Percentiles rank a stretch among this genome's conserved stretches.
These are phyloP conservation scores for Penicillium sp. DNA, from an alignment of 2,329 filamentous ascomycete genomes.

Conservation along the genomic window DNA sequence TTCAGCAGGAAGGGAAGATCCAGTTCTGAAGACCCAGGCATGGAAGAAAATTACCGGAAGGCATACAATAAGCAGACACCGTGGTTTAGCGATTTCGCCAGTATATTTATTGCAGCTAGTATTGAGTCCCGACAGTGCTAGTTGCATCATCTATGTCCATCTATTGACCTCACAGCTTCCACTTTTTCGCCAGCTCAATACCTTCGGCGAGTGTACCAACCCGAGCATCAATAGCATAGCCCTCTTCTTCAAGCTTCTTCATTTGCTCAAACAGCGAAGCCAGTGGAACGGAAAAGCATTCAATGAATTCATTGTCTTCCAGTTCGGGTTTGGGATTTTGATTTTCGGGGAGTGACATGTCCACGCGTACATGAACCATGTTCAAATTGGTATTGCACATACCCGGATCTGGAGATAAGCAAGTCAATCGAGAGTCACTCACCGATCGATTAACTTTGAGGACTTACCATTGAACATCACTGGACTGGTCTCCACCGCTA, in stretches of 20 bases:
- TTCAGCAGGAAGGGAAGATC: conserved; percentile 47
- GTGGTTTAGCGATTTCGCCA: neutral
- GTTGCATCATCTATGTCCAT: neutral
- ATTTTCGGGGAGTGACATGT: conserved; percentile 65
- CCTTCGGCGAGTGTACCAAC: conserved; percentile 75
- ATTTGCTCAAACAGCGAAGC: conserved; percentile 61
- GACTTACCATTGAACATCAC: conserved; percentile 44
- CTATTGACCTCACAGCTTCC: conserved; percentile 6
- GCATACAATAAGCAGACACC: neutral
- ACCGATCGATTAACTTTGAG: neutral
- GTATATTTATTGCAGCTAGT: neutral
- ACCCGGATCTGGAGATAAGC: conserved; percentile 39
- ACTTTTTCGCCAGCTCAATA: conserved; percentile 63
- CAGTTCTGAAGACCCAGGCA: conserved; percentile 6
- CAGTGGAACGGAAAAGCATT: conserved; percentile 67
- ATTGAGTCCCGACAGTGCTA: neutral
- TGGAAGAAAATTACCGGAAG: neutral
- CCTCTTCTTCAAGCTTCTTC: conserved; percentile 62
- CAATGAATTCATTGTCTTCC: conserved; percentile 78
- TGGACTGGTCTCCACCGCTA: conserved; percentile 39
- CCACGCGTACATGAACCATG: conserved; percentile 66
- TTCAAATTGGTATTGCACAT: conserved; percentile 50
- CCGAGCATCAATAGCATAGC: conserved; percentile 73
- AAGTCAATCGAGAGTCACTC: neutral
- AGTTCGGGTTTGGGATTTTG: conserved; percentile 64